A percentile compares a stretch with the other conserved stretches of the same genome.
Conservation (phyloP, 148 eudicot genomes). For the Vaccinium darrowii region DNA sequence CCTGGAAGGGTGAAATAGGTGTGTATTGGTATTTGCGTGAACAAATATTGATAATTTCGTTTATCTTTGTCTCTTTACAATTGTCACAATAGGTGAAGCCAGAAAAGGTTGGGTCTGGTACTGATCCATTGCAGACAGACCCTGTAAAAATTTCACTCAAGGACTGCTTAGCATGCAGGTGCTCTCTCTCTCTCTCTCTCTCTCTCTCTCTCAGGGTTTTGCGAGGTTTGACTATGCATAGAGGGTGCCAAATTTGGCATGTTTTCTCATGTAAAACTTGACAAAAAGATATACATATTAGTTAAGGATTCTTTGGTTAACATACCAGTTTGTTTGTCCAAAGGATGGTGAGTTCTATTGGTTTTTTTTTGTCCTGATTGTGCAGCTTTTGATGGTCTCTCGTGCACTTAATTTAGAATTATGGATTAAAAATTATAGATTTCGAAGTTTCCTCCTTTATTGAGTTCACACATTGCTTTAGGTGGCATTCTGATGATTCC, state of each 20-base stretch:
- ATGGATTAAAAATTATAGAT: background rate
- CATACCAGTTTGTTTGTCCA: background rate
- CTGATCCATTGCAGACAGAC: constrained; percentile 42
- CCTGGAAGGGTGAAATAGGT: background rate
- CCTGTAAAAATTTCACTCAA: constrained; percentile 94
- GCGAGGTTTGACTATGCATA: too few relatives aligned
- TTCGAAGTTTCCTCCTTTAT: background rate
- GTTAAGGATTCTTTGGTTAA: background rate
- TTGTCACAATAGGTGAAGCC: constrained; percentile 23
- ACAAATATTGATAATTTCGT: background rate
- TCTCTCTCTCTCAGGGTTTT: background rate
- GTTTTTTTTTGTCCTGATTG: background rate
- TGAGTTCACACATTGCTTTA: background rate
- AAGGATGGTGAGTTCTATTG: background rate
- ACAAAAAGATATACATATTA: background rate
- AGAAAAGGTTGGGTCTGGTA: constrained; percentile 38
- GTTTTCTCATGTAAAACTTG: background rate
- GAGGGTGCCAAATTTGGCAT: background rate
- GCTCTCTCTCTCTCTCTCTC: constrained; percentile 11
- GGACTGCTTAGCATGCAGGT: constrained; percentile 99
- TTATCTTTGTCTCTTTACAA: background rate
- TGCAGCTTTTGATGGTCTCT: background rate
- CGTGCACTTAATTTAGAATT: background rate
- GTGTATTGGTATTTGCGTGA: background rate
- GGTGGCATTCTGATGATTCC: background rate